Evolutionary conservation across 2,329 filamentous ascomycete species (phyloP).

Genomic region (Fusarium paranaense): DNA sequence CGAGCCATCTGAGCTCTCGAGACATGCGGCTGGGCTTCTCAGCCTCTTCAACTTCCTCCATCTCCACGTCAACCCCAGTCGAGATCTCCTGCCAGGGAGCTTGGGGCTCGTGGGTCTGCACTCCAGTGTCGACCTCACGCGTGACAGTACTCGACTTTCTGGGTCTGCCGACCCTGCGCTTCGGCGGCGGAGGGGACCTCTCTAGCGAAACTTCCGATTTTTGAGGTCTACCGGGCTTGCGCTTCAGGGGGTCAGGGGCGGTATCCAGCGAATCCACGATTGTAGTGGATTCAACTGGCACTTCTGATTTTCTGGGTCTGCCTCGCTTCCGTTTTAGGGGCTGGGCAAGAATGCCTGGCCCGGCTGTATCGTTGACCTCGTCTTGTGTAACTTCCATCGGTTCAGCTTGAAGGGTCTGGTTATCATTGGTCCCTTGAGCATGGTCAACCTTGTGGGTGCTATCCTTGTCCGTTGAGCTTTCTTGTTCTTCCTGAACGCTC

Average conservation of each 20-base stretch:
- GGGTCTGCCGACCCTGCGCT: constrained; percentile 11
- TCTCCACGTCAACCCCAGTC: neutral
- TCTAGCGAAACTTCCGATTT: constrained; percentile 2
- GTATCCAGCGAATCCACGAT: neutral
- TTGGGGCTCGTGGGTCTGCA: neutral
- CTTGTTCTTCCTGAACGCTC: neutral
- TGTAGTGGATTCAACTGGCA: neutral
- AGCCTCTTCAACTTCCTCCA: neutral
- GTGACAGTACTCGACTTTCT: constrained; percentile 4
- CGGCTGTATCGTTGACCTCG: neutral
- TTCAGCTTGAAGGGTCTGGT: neutral
- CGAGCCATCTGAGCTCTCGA: constrained; percentile 32
- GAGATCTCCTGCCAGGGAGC: neutral
- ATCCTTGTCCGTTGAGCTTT: neutral
- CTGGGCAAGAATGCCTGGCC: neutral
- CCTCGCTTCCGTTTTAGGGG: constrained; percentile 36
- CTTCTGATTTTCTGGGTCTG: constrained; percentile 33
- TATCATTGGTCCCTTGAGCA: neutral
- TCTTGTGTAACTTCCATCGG: neutral
- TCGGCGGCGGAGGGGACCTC: neutral
- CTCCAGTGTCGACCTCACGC: neutral
- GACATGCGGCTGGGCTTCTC: neutral
- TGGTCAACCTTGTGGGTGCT: neutral
- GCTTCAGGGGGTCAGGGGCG: neutral
- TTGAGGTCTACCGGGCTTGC: constrained; percentile 38